Evolutionary conservation across 495 filamentous ascomycete species (phyloP), one percentile per base, ranked within the genome.

Genomic region (Aspergillus heteromorphus): DNA sequence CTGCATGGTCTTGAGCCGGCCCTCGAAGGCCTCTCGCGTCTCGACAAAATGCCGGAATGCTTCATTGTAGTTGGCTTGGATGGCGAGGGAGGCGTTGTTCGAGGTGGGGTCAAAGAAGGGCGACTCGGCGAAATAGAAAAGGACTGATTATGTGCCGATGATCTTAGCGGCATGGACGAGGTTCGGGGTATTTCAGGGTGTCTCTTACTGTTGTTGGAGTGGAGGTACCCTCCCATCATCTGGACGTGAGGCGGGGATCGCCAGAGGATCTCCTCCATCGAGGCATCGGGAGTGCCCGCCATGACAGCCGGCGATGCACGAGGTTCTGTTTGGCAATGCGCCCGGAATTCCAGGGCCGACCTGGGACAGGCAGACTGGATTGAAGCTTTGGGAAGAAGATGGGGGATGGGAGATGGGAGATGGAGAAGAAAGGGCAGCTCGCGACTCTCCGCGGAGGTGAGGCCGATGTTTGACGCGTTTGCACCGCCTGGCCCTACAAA

Each of bases 21-120:
- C 82, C 69, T 97, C 93, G 64, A 97, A 95, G 1, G 79, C 76
- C 61, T 89, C 83, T 19, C 91, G 84, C 2, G 86, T 91, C 55
- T 79, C 68, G 27, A 88, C 66, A 29, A 87, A 72, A 47, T 82
- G 73, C 7, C 82, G 74, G 50, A 81, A 78, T 66, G 88, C 80
- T 60, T 81, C 79, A 64, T 92, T 91, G 74, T 79, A 85, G 55
- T 79, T 79, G 20, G 89, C 86, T 68, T 97, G 92, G 50, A 79
- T 82, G 54, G 81, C 80, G 40, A 96, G 67, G 5, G 85, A 80
- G 54, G 83, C 84, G 68, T 97, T 97, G 71, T 96, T 97, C 30
- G 89, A 91, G 8, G 85, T 91, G 20, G 73, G 75, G 63, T 98
- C 93, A 69, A 88, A 97, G 76, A 96, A 98, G 0, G 91, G 89